Conservation (phyloP, 805 yeast genomes). For the Lachancea sp. region DNA sequence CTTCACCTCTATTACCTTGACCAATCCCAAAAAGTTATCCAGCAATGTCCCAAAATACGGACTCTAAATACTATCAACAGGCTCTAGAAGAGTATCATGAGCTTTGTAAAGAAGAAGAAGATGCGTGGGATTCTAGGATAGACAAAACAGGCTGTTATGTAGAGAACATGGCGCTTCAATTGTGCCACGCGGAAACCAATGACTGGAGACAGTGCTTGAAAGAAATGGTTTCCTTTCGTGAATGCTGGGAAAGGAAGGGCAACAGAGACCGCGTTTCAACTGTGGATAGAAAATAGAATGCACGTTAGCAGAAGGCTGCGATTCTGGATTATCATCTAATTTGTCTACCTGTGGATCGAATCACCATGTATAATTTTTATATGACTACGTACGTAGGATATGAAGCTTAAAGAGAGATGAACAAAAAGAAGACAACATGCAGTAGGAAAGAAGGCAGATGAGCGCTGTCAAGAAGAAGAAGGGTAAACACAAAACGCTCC, state of each 20-base stretch:
- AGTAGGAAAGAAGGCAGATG: conserved; percentile 1
- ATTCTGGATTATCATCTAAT: too few species aligned
- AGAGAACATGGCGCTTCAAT: conserved; percentile 61
- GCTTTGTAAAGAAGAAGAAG: conserved; percentile 49
- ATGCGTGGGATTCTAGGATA: conserved; percentile 73
- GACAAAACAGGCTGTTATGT: conserved; percentile 67
- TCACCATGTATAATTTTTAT: background rate
- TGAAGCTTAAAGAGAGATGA: background rate
- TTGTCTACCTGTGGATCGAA: too few species aligned
- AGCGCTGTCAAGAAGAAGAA: conserved; percentile 12
- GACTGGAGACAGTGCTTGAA: conserved; percentile 72
- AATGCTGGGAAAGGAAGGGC: conserved; percentile 56
- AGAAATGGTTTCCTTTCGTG: conserved; percentile 58
- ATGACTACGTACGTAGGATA: background rate
- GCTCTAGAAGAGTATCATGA: conserved; percentile 29
- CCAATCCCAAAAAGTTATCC: background rate
- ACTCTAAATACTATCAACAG: conserved; percentile 24
- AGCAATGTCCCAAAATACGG: conserved; percentile 1
- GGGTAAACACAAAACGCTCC: conserved; percentile 12
- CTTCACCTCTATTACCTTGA: background rate
- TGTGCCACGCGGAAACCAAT: conserved; percentile 74
- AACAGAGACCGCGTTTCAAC: conserved; percentile 43
- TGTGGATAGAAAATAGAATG: conserved; percentile 16
- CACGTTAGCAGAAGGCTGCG: too few species aligned
- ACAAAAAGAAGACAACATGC: too few species aligned